phyloP scores from a whole-genome alignment of 148 eudicot genomes.

The Fagopyrum homotropicum region DNA sequence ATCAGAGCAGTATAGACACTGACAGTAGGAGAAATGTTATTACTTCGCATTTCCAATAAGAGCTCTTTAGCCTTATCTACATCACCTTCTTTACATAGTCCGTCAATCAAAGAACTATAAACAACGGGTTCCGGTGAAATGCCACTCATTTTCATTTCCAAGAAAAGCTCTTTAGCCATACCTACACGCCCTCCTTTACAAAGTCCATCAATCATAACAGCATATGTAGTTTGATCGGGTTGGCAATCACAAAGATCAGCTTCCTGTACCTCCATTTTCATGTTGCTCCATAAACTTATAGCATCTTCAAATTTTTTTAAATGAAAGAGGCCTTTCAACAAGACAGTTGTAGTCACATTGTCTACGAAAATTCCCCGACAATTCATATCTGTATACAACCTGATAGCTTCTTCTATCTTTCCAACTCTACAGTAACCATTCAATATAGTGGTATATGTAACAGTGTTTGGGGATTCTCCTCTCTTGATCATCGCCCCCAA shows the following conservation, averaged over 20 bases:
- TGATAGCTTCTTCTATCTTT: constrained; percentile 17
- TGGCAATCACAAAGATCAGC: neutral
- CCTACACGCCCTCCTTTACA: constrained; percentile 2
- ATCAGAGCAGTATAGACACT: constrained; percentile 21
- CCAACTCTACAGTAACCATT: neutral
- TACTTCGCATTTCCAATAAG: constrained; percentile 15
- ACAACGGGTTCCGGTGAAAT: neutral
- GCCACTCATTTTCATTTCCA: too few relatives aligned
- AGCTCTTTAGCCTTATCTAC: constrained; percentile 19
- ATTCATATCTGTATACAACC: constrained; percentile 20
- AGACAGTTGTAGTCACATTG: neutral
- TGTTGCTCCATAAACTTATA: neutral
- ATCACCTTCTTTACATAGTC: constrained; percentile 19
- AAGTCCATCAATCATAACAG: constrained; percentile 23
- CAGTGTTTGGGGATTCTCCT: constrained; percentile 1
- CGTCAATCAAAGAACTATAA: constrained; percentile 13
- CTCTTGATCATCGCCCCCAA: constrained; percentile 15
- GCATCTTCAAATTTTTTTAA: neutral
- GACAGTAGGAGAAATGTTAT: constrained; percentile 17
- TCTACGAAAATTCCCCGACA: neutral
- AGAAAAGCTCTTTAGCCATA: too few relatives aligned
- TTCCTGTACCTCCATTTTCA: neutral
- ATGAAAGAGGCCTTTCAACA: neutral
- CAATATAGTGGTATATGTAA: constrained; percentile 6
- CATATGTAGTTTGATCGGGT: constrained; percentile 1